Percentiles rank a stretch among this genome's conserved stretches.
Evolutionary conservation across 495 filamentous ascomycete species (phyloP).

Genomic region (Trichocladium uniseriatum): DNA sequence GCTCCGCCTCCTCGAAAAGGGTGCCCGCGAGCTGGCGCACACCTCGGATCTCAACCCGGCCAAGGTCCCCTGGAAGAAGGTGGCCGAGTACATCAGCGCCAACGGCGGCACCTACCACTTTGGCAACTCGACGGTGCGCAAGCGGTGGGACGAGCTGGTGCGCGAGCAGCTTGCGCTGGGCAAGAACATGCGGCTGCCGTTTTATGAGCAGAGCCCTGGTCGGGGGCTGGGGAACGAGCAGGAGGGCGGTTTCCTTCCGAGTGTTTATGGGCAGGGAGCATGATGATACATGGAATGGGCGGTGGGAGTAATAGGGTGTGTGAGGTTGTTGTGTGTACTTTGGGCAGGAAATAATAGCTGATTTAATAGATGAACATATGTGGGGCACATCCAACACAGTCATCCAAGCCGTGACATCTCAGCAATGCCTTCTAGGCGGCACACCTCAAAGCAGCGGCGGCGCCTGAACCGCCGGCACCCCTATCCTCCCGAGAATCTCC

Average conservation of each 20-base stretch:
- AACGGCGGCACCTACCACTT: slow-evolving; percentile 77
- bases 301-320: no score
- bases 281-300: no score
- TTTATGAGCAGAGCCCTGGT: slow-evolving; percentile 9
- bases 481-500: slow-evolving; percentile 51
- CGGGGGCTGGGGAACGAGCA: no score
- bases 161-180: slow-evolving; percentile 11
- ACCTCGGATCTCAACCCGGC: slow-evolving; percentile 15
- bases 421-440: no score
- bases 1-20: slow-evolving; percentile 42
- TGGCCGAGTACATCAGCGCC: slow-evolving; percentile 59
- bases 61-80: slow-evolving; percentile 75
- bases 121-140: slow-evolving; percentile 79
- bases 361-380: no score
- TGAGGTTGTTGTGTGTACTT: no score
- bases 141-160: slow-evolving; percentile 58
- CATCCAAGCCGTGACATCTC: no score
- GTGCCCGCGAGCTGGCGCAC: slow-evolving; percentile 33
- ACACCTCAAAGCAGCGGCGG: not conserved
- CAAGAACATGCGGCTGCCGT: slow-evolving; percentile 5
- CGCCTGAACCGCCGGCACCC: slow-evolving; percentile 35
- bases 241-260: no score
- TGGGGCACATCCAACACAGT: no score
- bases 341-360: no score
- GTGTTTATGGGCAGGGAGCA: no score